A percentile compares a stretch with the other conserved stretches of the same genome.
These are phyloP conservation scores for Chamaecrista fasciculata DNA, from an alignment of 306 rosid genomes.

Conservation along the genomic window DNA sequence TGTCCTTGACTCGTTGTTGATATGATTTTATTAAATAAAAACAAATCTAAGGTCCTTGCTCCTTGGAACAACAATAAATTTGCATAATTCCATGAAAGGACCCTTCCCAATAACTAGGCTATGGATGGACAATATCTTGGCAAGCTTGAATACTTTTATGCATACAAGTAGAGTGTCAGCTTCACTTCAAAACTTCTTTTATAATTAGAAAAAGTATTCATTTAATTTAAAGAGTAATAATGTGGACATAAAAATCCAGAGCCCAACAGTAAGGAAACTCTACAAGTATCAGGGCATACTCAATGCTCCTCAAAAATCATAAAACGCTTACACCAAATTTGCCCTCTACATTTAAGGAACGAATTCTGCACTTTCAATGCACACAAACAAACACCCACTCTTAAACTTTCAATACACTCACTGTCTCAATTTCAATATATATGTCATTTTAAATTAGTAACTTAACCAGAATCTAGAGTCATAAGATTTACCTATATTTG, in stretches of 20 bases:
- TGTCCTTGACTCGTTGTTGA: not conserved
- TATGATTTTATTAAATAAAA: not conserved
- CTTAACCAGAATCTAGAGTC: not conserved
- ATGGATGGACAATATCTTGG: slow-evolving; percentile 10
- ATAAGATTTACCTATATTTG: slow-evolving; percentile 68
- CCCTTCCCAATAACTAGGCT: slow-evolving; percentile 4
- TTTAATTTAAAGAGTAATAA: not conserved
- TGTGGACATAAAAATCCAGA: not conserved
- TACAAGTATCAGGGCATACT: not conserved
- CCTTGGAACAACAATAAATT: not conserved
- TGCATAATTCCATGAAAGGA: not conserved
- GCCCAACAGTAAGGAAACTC: not conserved
- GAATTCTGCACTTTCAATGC: not conserved
- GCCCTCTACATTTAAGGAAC: not conserved
- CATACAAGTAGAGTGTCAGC: not conserved
- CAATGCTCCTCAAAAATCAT: not conserved
- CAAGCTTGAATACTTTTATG: not conserved
- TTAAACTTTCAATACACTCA: not conserved
- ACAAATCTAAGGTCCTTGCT: not conserved
- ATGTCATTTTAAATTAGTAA: not conserved
- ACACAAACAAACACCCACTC: not conserved
- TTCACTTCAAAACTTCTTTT: not conserved
- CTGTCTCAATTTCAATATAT: not conserved
- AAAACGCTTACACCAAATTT: not conserved
- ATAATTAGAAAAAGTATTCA: not conserved